Conservation (phyloP, 345 rosid species). For the Trapa bicornis region DNA sequence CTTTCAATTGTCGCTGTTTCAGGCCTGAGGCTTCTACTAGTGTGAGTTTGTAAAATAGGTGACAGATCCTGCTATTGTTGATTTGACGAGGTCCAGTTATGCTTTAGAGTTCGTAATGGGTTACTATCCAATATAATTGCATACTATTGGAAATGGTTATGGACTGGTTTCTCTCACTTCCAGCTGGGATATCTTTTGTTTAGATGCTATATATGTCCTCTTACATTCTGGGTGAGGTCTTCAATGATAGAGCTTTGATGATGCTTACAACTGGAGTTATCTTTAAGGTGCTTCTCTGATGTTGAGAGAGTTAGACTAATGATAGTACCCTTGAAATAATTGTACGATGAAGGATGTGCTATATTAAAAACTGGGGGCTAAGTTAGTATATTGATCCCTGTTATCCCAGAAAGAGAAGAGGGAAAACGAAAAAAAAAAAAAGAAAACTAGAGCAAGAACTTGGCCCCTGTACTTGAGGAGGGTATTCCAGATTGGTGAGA, state of each 20-base stretch:
- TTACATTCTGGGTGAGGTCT: background rate
- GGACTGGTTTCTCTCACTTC: background rate
- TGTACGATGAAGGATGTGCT: background rate
- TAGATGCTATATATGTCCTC: background rate
- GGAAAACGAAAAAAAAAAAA: background rate
- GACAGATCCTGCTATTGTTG: background rate
- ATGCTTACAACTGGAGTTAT: background rate
- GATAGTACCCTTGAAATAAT: background rate
- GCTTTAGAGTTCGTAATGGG: background rate
- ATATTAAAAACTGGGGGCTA: background rate
- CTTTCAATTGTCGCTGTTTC: background rate
- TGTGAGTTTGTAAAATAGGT: background rate
- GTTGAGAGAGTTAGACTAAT: background rate
- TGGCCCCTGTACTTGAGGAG: background rate
- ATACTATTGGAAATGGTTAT: background rate
- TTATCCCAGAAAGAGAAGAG: background rate
- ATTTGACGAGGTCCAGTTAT: background rate
- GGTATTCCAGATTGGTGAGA: background rate
- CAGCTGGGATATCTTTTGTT: background rate
- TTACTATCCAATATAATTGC: background rate
- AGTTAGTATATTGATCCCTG: background rate
- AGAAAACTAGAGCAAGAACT: background rate
- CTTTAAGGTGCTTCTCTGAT: background rate
- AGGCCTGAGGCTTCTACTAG: background rate
- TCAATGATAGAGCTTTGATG: background rate